Evolutionary conservation across 495 filamentous ascomycete species (phyloP).

Genomic region (Aspergillus leporis): DNA sequence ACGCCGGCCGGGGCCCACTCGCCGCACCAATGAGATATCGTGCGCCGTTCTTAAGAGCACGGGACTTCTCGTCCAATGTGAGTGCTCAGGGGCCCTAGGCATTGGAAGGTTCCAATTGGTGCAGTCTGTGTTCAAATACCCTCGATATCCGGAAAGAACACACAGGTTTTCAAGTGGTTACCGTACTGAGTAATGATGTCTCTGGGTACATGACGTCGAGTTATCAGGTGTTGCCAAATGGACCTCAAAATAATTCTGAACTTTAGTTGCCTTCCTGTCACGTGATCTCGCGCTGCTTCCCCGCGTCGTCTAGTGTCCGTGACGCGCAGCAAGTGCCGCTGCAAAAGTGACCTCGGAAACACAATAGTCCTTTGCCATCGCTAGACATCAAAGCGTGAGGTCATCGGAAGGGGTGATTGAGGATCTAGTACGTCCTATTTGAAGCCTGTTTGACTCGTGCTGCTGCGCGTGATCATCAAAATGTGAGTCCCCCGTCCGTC

Average conservation of each 20-base stretch:
- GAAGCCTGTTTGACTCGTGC: neutral
- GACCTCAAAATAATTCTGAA: neutral
- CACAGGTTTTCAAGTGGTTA: neutral
- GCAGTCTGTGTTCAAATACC: neutral
- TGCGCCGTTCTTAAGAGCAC: neutral
- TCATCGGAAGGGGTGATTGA: neutral
- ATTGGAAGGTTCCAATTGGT: neutral
- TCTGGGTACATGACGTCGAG: neutral
- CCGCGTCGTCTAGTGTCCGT: slow-evolving; percentile 20
- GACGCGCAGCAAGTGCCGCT: slow-evolving; percentile 8
- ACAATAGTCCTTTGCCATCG: neutral
- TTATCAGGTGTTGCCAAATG: neutral
- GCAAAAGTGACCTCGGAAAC: neutral
- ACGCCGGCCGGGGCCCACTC: slow-evolving; percentile 5
- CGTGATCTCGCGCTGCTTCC: slow-evolving; percentile 36
- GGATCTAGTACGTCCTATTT: neutral
- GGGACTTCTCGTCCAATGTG: slow-evolving; percentile 6
- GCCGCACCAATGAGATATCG: slow-evolving; percentile 6
- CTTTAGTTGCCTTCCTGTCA: slow-evolving; percentile 8
- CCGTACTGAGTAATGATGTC: neutral
- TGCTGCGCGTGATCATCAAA: neutral
- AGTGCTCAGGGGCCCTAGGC: neutral
- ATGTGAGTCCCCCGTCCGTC: neutral
- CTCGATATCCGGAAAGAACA: neutral
- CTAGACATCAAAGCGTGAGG: neutral